Evolutionary conservation across 2,329 filamentous ascomycete genomes (phyloP).

Genomic region (Paraconiothyrium brasiliense): DNA sequence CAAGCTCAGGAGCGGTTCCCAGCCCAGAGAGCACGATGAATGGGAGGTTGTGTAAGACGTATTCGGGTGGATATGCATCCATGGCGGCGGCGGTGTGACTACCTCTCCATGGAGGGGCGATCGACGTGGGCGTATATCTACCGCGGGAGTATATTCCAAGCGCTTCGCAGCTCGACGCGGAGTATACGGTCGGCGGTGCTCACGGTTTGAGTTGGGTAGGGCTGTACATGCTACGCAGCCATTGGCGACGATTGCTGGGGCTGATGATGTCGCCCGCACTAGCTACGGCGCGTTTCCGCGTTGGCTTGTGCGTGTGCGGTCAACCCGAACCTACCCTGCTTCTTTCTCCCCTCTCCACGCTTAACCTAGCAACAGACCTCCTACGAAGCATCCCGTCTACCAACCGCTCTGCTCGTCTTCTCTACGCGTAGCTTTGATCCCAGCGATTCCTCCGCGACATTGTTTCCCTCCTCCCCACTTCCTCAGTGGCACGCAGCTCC

Average conservation of each 20-base stretch:
- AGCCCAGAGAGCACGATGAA: slow-evolving; percentile 85
- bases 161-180: neutral
- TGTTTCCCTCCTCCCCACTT: neutral
- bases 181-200: neutral
- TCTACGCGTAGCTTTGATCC: neutral
- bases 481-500: neutral
- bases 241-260: neutral
- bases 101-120: slow-evolving; percentile 40
- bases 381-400: neutral
- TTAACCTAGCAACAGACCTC: neutral
- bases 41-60: slow-evolving; percentile 87
- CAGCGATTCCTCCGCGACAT: neutral
- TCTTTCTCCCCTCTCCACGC: neutral
- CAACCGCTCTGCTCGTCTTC: neutral
- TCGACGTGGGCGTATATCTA: neutral
- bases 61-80: slow-evolving; percentile 82
- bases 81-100: slow-evolving; percentile 57
- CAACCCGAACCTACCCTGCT: neutral
- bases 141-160: neutral
- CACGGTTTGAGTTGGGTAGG: neutral
- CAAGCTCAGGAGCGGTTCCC: slow-evolving; percentile 41
- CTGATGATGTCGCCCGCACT: slow-evolving; percentile 7
- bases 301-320: neutral
- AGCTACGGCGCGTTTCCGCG: slow-evolving; percentile 1
- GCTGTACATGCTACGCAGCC: neutral